Evolutionary conservation across 805 yeast genomes (phyloP).

Genomic region (Gaillardinia entomophila): DNA sequence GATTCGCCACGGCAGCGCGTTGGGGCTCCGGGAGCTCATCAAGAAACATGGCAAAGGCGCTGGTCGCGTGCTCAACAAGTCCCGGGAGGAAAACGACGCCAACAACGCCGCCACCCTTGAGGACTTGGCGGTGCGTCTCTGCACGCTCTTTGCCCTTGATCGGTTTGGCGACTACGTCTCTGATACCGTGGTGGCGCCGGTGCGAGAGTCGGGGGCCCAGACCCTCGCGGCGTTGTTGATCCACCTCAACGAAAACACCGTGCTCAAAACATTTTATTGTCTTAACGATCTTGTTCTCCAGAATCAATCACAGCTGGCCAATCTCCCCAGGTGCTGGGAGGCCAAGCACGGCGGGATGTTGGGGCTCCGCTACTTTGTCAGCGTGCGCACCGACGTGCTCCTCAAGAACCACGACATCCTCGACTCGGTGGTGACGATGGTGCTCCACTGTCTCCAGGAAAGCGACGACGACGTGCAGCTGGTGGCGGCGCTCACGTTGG

Average conservation of each 20-base stretch:
- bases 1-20: slow-evolving; percentile 89
- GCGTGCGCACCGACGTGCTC: slow-evolving; percentile 78
- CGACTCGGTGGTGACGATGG: slow-evolving; percentile 74
- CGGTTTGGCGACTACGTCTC: slow-evolving; percentile 95
- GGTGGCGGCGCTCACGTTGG: slow-evolving; percentile 87
- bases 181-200: slow-evolving; percentile 98
- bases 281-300: slow-evolving; percentile 70
- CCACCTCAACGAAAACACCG: slow-evolving; percentile 59
- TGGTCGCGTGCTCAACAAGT: slow-evolving; percentile 68
- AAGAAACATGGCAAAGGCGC: slow-evolving; percentile 80
- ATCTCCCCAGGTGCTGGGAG: slow-evolving; percentile 71
- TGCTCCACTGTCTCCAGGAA: slow-evolving; percentile 71
- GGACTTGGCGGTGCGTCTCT: slow-evolving; percentile 78
- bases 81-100: slow-evolving; percentile 54
- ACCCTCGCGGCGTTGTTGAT: slow-evolving; percentile 81
- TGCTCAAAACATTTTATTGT: slow-evolving; percentile 57
- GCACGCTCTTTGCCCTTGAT: slow-evolving; percentile 86
- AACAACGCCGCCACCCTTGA: slow-evolving; percentile 71
- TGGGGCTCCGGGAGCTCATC: slow-evolving; percentile 84
- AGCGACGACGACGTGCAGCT: slow-evolving; percentile 95
- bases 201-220: slow-evolving; percentile 94
- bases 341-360: slow-evolving; percentile 98
- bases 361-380: slow-evolving; percentile 86
- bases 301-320: slow-evolving; percentile 37
- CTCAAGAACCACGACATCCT: slow-evolving; percentile 52